Percentiles rank a stretch among this genome's conserved stretches.
These are phyloP conservation scores for Pinus taeda DNA, from an alignment of 75 land plant species.

Conservation along the genomic window DNA sequence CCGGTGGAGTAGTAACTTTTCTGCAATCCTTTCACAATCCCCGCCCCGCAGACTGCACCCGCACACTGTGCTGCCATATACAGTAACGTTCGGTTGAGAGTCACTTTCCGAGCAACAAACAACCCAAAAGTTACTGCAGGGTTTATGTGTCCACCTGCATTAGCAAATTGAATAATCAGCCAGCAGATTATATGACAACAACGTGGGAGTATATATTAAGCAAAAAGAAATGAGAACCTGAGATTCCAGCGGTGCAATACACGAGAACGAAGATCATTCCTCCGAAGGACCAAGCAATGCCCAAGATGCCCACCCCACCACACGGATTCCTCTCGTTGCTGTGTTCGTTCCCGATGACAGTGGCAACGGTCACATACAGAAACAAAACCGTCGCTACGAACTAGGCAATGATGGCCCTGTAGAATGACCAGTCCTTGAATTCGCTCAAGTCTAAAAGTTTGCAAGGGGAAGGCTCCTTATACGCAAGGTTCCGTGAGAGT, in stretches of 20 bases:
- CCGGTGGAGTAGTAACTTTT: not conserved
- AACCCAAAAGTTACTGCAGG: constrained; percentile 31
- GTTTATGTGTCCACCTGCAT: constrained; percentile 18
- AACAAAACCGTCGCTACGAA: constrained; percentile 33
- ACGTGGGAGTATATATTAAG: not conserved
- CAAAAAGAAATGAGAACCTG: constrained; percentile 20
- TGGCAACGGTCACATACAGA: constrained; percentile 25
- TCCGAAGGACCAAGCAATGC: constrained; percentile 62
- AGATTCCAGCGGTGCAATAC: constrained; percentile 55
- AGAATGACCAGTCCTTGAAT: constrained; percentile 47
- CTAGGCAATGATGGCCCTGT: constrained; percentile 50
- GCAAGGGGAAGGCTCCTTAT: constrained; percentile 41
- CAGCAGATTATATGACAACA: not conserved
- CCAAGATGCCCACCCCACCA: constrained; percentile 42
- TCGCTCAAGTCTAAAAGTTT: constrained; percentile 21
- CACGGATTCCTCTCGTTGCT: constrained; percentile 10
- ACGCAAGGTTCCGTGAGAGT: constrained; percentile 18
- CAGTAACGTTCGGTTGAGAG: constrained; percentile 38
- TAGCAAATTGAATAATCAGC: too few relatives aligned
- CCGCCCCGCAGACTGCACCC: constrained; percentile 36
- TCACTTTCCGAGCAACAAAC: constrained; percentile 50
- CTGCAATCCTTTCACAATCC: constrained; percentile 41
- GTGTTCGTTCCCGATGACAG: constrained; percentile 34
- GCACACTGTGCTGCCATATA: constrained; percentile 33
- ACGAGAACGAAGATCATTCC: constrained; percentile 12